Base-by-base conservation (phyloP, 352 stramenopile species). In the Poterioochromonas sp. region DNA sequence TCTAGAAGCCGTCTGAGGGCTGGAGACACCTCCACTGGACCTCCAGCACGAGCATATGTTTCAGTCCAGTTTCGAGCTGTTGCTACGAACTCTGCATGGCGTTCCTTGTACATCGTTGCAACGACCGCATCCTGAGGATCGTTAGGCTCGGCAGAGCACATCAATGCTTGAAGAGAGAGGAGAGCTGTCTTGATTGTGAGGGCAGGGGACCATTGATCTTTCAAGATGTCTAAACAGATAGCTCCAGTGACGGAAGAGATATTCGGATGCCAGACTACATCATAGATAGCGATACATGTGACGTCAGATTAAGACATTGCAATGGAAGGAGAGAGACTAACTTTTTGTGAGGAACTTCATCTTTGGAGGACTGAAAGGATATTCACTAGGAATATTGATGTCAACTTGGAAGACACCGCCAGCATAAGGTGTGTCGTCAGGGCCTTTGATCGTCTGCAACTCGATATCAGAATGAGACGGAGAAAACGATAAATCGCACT, bases 171-270 rank as follows among this genome's bases (percentile, higher is more conserved):
- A 74, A 98, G 92, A 3, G 89, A 96, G 32, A 98, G 81, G 39
- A 98, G 82, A 22, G 92, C 93, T 53, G 94, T 98, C 84, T 97
- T 98, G 81, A 98, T 98, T 34, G 93, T 97, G 63, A 98, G 80
- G 35, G 94, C 94, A 1, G 94, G 94, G 12, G 90, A 95, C 92
- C 92, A 97, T 83, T 94, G 90, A 85, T 98, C 93, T 83, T 98
- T 98, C 43, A 98, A 85, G 80, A 98, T 97, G 80, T 98, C 94
- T 80, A 98, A 86, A 82, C 94, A 98, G 83, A 98, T 98, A 12
- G 92, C 92, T 39, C 94, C 94, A 8, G 93, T 97, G 3, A 43
- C 11, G 0, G 91, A 97, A 26, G 90, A 96, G 82, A 98, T 96
- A 82, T 98, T 98, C 0, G 94, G 94, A 84, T 98, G 94, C 91